These are phyloP conservation scores for Plasmodium yoelii DNA, from an alignment of 169 alveolate species.

Conservation along the genomic window DNA sequence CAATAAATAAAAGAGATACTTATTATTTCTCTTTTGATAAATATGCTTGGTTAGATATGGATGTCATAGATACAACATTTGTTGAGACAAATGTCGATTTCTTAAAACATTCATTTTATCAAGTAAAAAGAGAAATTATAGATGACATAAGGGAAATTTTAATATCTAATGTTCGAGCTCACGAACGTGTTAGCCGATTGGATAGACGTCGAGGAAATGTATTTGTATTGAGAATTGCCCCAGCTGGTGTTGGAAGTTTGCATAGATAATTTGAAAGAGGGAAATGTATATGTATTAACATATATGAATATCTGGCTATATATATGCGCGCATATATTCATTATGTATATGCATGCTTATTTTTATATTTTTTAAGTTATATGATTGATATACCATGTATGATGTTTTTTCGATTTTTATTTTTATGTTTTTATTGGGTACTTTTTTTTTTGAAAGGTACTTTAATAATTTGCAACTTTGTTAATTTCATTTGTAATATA, in stretches of 20 bases:
- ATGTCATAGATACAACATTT: constrained; percentile 91
- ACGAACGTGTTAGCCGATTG: constrained; percentile 87
- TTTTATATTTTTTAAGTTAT: constrained; percentile 6
- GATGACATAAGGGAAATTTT: constrained; percentile 91
- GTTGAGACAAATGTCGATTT: constrained; percentile 90
- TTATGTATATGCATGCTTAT: not conserved
- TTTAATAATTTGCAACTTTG: too few species aligned
- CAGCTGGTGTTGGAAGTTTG: constrained; percentile 81
- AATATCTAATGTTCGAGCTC: constrained; percentile 88
- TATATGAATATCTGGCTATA: not conserved
- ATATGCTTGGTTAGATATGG: constrained; percentile 90
- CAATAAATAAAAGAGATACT: constrained; percentile 44
- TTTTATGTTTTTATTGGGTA: too few species aligned
- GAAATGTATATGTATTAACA: not conserved
- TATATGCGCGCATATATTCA: not conserved
- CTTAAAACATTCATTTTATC: constrained; percentile 89
- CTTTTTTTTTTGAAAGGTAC: too few species aligned
- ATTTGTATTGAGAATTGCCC: constrained; percentile 89
- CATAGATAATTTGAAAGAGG: constrained; percentile 26
- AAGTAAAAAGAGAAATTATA: constrained; percentile 90
- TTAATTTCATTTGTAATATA: too few species aligned
- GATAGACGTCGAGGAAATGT: constrained; percentile 92
- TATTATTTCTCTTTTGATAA: constrained; percentile 72
- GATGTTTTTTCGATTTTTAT: not conserved
- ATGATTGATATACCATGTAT: not conserved